Evolutionary conservation across 768 basidiomycete species (phyloP).

Genomic region (Gloeostereum incarnatum): DNA sequence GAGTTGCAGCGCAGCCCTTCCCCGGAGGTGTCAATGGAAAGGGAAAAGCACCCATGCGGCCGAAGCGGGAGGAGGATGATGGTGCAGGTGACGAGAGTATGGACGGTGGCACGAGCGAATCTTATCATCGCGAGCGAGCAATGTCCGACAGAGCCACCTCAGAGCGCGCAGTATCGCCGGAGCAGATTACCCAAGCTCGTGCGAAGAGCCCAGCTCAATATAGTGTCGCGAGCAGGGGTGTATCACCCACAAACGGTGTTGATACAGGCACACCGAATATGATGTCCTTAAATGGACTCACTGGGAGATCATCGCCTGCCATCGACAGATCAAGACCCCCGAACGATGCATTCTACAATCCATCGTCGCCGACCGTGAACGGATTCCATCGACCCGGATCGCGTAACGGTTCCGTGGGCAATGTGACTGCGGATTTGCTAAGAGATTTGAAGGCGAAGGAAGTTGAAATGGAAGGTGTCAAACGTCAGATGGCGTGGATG

Average conservation of each 20-base stretch:
- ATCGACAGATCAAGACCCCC: constrained; percentile 46
- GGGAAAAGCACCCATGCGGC: constrained; percentile 42
- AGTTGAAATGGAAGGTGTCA: constrained; percentile 65
- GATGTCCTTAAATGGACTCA: constrained; percentile 41
- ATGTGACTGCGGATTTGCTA: constrained; percentile 65
- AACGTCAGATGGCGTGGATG: constrained; percentile 81
- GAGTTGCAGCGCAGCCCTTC: constrained; percentile 23
- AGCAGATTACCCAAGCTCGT: constrained; percentile 25
- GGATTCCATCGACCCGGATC: constrained; percentile 37
- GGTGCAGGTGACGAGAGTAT: constrained; percentile 39
- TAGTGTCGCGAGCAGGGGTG: constrained; percentile 37
- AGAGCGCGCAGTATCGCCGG: constrained; percentile 52
- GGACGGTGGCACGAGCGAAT: constrained; percentile 41
- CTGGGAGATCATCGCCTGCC: constrained; percentile 49
- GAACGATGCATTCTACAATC: constrained; percentile 49
- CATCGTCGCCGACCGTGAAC: constrained; percentile 31
- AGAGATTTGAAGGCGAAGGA: constrained; percentile 80
- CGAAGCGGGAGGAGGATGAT: constrained; percentile 32
- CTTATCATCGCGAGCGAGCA: constrained; percentile 32
- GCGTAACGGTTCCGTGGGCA: constrained; percentile 51
- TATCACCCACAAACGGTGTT: constrained; percentile 41
- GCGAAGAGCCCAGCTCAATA: constrained; percentile 52
- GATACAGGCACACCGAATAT: constrained; percentile 39
- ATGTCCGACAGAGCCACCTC: too few relatives aligned
- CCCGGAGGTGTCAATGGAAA: constrained; percentile 33